Percentiles rank a stretch among this genome's conserved stretches.
These are phyloP conservation scores for Beauveria asiatica DNA, from an alignment of 2,329 filamentous ascomycete genomes.

Conservation along the genomic window DNA sequence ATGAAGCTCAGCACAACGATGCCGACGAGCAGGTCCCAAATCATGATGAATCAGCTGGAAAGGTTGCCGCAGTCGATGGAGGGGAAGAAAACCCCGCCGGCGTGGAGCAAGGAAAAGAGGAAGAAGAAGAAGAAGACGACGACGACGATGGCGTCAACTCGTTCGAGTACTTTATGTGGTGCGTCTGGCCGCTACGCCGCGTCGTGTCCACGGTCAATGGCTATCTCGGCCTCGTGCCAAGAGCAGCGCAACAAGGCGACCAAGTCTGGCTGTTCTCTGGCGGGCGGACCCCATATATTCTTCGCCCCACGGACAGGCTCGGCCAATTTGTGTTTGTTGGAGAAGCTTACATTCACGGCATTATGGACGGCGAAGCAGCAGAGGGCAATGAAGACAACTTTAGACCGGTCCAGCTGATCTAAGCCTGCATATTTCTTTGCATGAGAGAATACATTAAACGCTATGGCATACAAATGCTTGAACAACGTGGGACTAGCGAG, in stretches of 20 bases:
- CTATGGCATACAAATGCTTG: neutral
- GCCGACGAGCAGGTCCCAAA: neutral
- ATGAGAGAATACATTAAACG: neutral
- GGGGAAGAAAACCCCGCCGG: neutral
- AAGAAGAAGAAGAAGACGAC: neutral
- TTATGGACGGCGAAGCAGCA: conserved; percentile 7
- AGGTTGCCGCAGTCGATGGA: neutral
- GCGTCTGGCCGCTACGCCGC: conserved; percentile 5
- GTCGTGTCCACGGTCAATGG: conserved; percentile 5
- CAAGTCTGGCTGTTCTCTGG: conserved; percentile 11
- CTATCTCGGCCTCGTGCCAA: conserved; percentile 11
- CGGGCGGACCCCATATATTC: conserved; percentile 3
- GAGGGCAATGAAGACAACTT: conserved; percentile 1
- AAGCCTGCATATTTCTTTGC: neutral
- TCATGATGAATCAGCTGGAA: neutral
- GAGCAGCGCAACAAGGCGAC: neutral
- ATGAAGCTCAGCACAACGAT: neutral
- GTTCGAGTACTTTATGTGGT: conserved; percentile 7
- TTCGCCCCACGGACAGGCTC: neutral
- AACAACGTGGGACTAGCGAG: neutral
- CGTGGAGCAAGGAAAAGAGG: too few relatives aligned
- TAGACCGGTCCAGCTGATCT: neutral
- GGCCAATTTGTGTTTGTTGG: neutral
- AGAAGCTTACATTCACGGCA: conserved; percentile 7
- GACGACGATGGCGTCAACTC: neutral